Conservation (phyloP, 192 early-diverging fungal species). For the Dispira simplex region DNA sequence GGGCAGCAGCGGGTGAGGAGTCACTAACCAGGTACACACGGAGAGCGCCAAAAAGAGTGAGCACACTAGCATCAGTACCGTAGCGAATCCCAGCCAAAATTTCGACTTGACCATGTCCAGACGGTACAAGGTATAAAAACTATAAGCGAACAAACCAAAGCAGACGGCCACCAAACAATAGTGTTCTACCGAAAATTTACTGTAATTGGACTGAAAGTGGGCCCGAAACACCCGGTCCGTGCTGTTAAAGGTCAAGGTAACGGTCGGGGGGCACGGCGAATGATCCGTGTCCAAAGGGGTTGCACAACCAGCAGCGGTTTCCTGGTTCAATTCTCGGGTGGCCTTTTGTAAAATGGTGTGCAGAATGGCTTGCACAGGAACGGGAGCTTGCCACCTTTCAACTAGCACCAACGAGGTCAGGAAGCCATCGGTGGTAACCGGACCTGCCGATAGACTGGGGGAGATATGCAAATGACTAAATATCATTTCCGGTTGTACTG, state of each 20-base stretch:
- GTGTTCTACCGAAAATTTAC: constrained; percentile 5
- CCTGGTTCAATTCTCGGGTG: neutral
- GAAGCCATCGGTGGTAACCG: neutral
- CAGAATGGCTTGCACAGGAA: neutral
- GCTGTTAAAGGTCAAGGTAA: neutral
- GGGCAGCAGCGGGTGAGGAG: constrained; percentile 7
- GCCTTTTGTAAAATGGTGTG: neutral
- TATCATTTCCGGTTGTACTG: neutral
- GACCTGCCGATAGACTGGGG: neutral
- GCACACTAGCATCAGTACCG: constrained; percentile 3
- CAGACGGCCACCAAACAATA: constrained; percentile 3
- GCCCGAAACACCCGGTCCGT: constrained; percentile 2
- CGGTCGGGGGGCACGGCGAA: neutral
- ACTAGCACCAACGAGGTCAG: neutral
- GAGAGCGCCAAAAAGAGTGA: constrained; percentile 6
- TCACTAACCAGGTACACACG: constrained; percentile 2
- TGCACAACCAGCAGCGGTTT: neutral
- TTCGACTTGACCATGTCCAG: constrained; percentile 10
- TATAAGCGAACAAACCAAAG: neutral
- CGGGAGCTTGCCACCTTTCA: neutral
- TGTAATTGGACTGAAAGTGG: constrained; percentile 9
- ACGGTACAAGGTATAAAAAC: constrained; percentile 1
- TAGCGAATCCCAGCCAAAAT: constrained; percentile 10
- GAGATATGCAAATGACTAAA: neutral
- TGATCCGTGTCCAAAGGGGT: neutral